Evolutionary conservation across 164 flowering plant species (phyloP), one percentile per base, ranked within the genome.

Genomic region (Kalanchoe fedtschenkoi): DNA sequence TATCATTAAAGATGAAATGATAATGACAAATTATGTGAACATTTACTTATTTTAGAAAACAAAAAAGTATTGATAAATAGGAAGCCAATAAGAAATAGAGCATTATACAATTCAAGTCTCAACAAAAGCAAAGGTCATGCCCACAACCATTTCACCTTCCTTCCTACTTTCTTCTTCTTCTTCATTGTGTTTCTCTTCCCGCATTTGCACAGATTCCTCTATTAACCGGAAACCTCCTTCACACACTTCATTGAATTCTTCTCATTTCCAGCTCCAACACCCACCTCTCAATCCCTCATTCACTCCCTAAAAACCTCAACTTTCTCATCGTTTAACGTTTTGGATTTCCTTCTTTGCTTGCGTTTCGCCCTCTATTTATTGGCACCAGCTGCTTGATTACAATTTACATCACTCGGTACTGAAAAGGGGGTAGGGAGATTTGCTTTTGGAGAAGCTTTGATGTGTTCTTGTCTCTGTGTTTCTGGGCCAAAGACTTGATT

Each of bases 81-180:
- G n/a, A n/a, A n/a, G n/a, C n/a, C n/a, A n/a, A n/a, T n/a, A n/a
- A n/a, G n/a, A n/a, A n/a, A 11, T 51, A 11, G 17, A 51, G 32
- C 56, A 51, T 24, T 51, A 29, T 26, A 51, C 56, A 51, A 51
- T 24, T 11, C 56, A 51, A 51, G 17, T 24, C 28, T 51, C 56
- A 51, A 51, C 56, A 51, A 51, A 51, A 51, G 32, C 32, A 51
- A 51, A 51, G 21, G 56, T 51, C 56, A 51, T 51, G 56, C 33
- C 56, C 32, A 51, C 56, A 51, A 51, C 56, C 56, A 51, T 51
- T 51, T 51, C 56, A 51, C n/a, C 32, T 51, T 51, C 51, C 51
- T 43, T 43, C 56, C 56, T 51, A 17, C 56, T 26, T 26, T 51
- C 56, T 51, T 51, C 56, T 32, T 51, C 32, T 29, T 47, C 0